phyloP scores from a whole-genome alignment of 176 grass and related monocot species.

The Rhynchospora pubera region DNA sequence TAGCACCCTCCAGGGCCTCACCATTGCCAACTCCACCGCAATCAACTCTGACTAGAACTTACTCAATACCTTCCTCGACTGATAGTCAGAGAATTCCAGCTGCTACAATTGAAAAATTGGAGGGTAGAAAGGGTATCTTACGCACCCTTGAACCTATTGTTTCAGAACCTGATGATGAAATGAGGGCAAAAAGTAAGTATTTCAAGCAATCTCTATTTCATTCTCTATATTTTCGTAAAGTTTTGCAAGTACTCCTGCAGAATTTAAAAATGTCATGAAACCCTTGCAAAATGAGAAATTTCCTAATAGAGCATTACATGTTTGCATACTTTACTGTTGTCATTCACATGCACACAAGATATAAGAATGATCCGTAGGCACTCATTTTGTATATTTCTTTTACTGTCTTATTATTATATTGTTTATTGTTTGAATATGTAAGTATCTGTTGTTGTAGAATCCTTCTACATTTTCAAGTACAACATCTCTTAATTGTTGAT shows the following conservation, averaged over 20 bases:
- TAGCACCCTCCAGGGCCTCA: conserved; percentile 35
- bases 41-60: conserved; percentile 1
- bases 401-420: neutral
- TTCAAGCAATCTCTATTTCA: neutral
- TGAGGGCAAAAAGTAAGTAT: conserved; percentile 34
- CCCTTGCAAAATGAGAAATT: neutral
- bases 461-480: neutral
- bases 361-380: neutral
- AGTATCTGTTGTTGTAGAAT: neutral
- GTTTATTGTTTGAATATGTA: neutral
- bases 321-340: neutral
- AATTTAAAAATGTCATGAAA: neutral
- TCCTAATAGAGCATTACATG: neutral
- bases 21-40: conserved; percentile 63
- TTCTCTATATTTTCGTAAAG: neutral
- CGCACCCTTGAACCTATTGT: conserved; percentile 30
- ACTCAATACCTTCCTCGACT: conserved; percentile 27
- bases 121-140: conserved; percentile 45
- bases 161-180: conserved; percentile 40
- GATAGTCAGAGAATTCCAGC: conserved; percentile 61
- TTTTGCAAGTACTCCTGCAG: neutral
- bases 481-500: neutral
- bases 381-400: neutral
- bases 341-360: no score
- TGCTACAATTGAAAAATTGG: conserved; percentile 46